Conservation (phyloP, 2,329 filamentous ascomycete genomes). For the Thielaviopsis punctulata region DNA sequence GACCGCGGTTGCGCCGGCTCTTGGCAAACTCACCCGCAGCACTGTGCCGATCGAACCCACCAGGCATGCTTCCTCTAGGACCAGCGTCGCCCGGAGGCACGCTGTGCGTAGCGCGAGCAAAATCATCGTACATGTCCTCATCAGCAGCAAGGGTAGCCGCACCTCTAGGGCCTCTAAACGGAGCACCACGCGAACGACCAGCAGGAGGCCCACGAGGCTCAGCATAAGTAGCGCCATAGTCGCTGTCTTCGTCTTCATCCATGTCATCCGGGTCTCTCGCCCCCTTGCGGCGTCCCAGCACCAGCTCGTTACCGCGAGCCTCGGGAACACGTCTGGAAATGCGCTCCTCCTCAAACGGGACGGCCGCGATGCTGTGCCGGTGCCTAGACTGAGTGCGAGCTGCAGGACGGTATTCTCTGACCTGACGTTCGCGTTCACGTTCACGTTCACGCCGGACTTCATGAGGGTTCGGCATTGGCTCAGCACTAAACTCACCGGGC, state of each 20-base stretch:
- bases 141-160: neutral
- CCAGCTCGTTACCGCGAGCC: slow-evolving; percentile 8
- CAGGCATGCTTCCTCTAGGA: neutral
- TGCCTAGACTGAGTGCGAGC: slow-evolving; percentile 4
- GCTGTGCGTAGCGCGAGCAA: slow-evolving; percentile 1
- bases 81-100: slow-evolving; percentile 1
- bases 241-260: slow-evolving; percentile 10
- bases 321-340: neutral
- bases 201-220: neutral
- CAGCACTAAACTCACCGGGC: neutral
- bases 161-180: slow-evolving; percentile 1
- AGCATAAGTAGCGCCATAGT: neutral
- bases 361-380: slow-evolving; percentile 1
- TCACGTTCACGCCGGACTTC: neutral
- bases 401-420: slow-evolving; percentile 1
- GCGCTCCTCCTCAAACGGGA: slow-evolving; percentile 4
- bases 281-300: slow-evolving; percentile 2
- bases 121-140: slow-evolving; percentile 9
- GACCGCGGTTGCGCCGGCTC: slow-evolving; percentile 6
- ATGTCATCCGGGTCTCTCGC: neutral
- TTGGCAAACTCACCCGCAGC: slow-evolving; percentile 10
- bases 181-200: neutral
- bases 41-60: slow-evolving; percentile 8
- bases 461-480: neutral
- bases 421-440: neutral